Percentiles rank a stretch among this genome's conserved stretches.
phyloP scores from a whole-genome alignment of 495 filamentous ascomycete species.

The Aspergillus homomorphus region DNA sequence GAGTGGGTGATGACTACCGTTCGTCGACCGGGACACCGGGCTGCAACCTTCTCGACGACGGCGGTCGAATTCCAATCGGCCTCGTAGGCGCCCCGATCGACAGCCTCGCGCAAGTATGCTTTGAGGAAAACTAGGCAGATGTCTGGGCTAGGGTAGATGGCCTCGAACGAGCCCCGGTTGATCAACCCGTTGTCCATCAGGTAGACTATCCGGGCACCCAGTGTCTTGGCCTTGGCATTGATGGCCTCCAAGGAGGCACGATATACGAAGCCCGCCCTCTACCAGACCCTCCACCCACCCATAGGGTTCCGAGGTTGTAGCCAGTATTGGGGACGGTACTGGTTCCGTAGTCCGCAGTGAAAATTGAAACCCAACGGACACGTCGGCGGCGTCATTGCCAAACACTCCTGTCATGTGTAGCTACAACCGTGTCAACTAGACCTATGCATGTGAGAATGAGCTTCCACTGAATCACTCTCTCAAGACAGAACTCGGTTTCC shows the following conservation, averaged over 20 bases:
- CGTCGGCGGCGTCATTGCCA: no score
- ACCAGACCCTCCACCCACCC: no score
- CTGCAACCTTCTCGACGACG: conserved; percentile 56
- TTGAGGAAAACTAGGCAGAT: conserved; percentile 60
- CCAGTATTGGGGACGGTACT: no score
- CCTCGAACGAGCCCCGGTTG: conserved; percentile 9
- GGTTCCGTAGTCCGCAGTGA: no score
- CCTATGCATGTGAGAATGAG: no score
- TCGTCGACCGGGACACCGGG: conserved; percentile 59
- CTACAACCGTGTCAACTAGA: no score
- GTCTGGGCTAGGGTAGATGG: conserved; percentile 55
- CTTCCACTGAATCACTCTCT: no score
- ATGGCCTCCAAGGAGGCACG: conserved; percentile 41
- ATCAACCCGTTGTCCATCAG: conserved; percentile 12
- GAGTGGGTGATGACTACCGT: conserved; percentile 39
- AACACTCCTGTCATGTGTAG: no score
- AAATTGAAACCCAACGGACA: no score
- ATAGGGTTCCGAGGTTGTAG: no score
- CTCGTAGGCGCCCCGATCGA: conserved; percentile 53
- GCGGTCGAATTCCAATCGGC: conserved; percentile 49
- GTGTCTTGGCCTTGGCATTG: conserved; percentile 29
- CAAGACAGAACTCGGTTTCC: no score
- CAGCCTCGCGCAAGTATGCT: conserved; percentile 55
- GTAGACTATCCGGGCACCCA: conserved; percentile 12
- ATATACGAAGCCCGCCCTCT: no score